Base-by-base conservation (phyloP, 345 rosid genomes). In the Eucalyptus grandis region DNA sequence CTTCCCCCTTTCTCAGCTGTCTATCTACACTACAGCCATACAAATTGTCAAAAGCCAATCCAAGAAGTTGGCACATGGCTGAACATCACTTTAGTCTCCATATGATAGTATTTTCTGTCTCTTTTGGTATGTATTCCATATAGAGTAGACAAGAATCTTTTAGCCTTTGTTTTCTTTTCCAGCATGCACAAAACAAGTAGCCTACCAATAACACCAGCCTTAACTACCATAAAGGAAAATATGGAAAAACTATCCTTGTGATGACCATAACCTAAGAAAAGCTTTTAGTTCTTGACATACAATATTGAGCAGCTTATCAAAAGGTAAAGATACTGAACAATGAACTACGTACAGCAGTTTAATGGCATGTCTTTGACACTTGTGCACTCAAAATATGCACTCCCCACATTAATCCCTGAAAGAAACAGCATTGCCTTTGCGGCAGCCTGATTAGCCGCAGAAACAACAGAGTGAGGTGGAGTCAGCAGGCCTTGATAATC, bases 381-480 rank as follows among this genome's bases (percentile, higher is more conserved):
- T 88, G 95, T 89, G 89, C 94, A 91, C 92, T 97, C 98, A 87
- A 94, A 94, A 92, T 94, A 94, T 88, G 97, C 92, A 92, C 92
- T 94, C 53, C 93, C 95, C 58, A 91, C 92, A 90, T 89, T 93
- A 87, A 93, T 92, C 91, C 99, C 97, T 13, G 99, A 96, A 89
- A 95, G 92, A 92, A 95, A 95, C 93, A 97, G 89, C 90, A 93
- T 94, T 56, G 99, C 99, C 88, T 94, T 98, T 50, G 98, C 94
- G 58, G 98, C 97, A 90, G 99, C 99, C 92, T 96, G 97, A 95
- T 96, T 98, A 90, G 99, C 99, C 56, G 94, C 95, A 88, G 98
- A 94, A 92, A 92, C 95, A 88, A 97, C 96, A 88, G 94, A 91
- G 40, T 91, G 92, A 44, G 99, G 99, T 86, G 99, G 99, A 92